These are phyloP conservation scores for Ceratocystis eucalypticola DNA, from an alignment of 2,329 filamentous ascomycete species.

Conservation along the genomic window DNA sequence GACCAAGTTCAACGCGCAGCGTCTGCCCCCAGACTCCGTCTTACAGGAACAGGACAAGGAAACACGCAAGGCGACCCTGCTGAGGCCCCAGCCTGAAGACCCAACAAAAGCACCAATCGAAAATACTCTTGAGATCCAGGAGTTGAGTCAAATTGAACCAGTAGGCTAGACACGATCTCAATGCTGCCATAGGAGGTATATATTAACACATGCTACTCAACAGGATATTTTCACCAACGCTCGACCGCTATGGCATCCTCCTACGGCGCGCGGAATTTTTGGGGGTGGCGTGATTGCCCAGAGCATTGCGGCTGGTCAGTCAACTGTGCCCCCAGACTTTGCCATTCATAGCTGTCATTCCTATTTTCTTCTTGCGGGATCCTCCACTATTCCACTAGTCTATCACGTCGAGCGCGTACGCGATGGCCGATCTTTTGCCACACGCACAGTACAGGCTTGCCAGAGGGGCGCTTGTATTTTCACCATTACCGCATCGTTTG, in stretches of 20 bases:
- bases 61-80: conserved; percentile 28
- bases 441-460: conserved; percentile 86
- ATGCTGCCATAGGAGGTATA: neutral
- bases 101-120: conserved; percentile 67
- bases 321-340: conserved; percentile 70
- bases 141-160: conserved; percentile 60
- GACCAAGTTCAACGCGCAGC: neutral
- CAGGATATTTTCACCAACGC: conserved; percentile 93
- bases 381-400: conserved; percentile 69
- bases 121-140: conserved; percentile 75
- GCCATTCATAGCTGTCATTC: conserved; percentile 94
- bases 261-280: conserved; percentile 83
- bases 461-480: conserved; percentile 86
- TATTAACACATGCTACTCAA: neutral
- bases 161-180: conserved; percentile 30
- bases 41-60: neutral
- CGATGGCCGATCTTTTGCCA: conserved; percentile 79
- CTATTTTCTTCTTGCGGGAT: conserved; percentile 91
- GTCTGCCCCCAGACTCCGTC: neutral
- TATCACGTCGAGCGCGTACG: conserved; percentile 93
- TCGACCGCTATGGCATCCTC: conserved; percentile 79
- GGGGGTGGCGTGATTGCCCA: conserved; percentile 90
- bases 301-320: conserved; percentile 73
- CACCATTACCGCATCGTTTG: conserved; percentile 87
- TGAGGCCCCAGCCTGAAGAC: conserved; percentile 62